Conservation (phyloP, 768 basidiomycete species). For the Lactarius hatsudake region DNA sequence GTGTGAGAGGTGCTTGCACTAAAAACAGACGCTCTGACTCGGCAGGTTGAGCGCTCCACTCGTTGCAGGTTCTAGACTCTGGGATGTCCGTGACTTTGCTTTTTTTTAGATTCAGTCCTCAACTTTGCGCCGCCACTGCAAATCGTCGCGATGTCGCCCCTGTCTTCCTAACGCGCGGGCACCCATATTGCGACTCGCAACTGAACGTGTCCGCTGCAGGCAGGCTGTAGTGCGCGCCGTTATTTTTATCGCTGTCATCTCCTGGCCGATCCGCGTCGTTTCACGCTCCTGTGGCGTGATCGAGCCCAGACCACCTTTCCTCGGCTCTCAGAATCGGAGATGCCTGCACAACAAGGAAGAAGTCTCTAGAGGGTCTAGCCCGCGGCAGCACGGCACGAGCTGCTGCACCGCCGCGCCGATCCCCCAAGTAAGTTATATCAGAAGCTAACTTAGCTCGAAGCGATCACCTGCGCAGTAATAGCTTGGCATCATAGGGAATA, state of each 20-base stretch:
- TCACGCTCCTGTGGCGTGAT: too few species aligned
- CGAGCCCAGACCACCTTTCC: too few species aligned
- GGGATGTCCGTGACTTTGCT: too few species aligned
- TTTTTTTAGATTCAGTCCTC: neutral
- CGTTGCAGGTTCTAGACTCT: neutral
- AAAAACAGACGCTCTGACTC: neutral
- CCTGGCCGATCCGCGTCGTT: too few species aligned
- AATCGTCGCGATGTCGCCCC: neutral
- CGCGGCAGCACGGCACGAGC: neutral
- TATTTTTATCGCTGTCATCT: neutral
- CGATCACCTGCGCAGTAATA: neutral
- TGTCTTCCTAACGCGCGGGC: neutral
- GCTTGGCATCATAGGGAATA: neutral
- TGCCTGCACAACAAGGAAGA: too few species aligned
- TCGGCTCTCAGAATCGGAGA: too few species aligned
- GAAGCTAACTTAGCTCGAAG: neutral
- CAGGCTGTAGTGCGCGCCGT: neutral
- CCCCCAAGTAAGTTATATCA: neutral
- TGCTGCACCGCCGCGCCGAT: neutral
- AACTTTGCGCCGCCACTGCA: neutral
- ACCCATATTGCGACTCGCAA: neutral
- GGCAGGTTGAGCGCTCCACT: neutral
- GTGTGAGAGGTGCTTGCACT: too few species aligned
- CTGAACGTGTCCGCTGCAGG: neutral
- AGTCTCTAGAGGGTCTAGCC: neutral